Evolutionary conservation across 2,329 filamentous ascomycete genomes (phyloP).

Genomic region (Verticillium longisporum): DNA sequence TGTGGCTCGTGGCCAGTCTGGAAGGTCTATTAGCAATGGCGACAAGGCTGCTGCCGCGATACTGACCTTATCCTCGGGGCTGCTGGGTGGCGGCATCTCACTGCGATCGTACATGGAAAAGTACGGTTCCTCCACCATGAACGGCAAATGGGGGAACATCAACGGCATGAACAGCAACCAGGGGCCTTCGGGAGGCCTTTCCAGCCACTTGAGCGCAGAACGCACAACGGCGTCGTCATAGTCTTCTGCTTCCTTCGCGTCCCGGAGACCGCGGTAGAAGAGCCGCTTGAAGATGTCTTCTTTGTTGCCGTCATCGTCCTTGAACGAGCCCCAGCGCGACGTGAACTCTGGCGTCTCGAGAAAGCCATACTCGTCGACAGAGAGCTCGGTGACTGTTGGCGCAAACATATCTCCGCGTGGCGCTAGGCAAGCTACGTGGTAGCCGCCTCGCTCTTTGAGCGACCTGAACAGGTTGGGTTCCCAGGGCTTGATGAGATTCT

Average conservation of each 20-base stretch:
- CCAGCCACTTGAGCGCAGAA: slow-evolving; percentile 34
- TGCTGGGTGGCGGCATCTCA: slow-evolving; percentile 1
- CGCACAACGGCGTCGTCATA: slow-evolving; percentile 37
- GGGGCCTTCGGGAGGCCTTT: slow-evolving; percentile 30
- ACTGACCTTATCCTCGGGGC: slow-evolving; percentile 4
- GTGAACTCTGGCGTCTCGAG: slow-evolving; percentile 24
- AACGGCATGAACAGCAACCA: slow-evolving; percentile 36
- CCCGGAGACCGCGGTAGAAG: slow-evolving; percentile 33
- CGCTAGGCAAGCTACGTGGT: slow-evolving; percentile 38
- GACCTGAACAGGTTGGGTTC: slow-evolving; percentile 38
- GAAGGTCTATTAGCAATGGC: background rate
- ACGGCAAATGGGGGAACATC: slow-evolving; percentile 38
- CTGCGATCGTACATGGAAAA: slow-evolving; percentile 36
- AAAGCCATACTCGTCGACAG: slow-evolving; percentile 37
- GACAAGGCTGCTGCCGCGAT: background rate
- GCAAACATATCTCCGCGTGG: slow-evolving; percentile 35
- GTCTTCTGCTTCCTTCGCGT: slow-evolving; percentile 27
- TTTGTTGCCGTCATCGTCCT: slow-evolving; percentile 7
- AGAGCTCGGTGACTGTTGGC: slow-evolving; percentile 33
- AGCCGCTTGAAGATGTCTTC: slow-evolving; percentile 29
- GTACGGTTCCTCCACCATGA: slow-evolving; percentile 39
- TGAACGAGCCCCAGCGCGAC: background rate
- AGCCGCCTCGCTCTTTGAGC: slow-evolving; percentile 31
- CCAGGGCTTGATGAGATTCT: slow-evolving; percentile 41
- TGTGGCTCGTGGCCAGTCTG: slow-evolving; percentile 34